Conservation (phyloP, 805 yeast genomes). For the Monosporozyma unispora region DNA sequence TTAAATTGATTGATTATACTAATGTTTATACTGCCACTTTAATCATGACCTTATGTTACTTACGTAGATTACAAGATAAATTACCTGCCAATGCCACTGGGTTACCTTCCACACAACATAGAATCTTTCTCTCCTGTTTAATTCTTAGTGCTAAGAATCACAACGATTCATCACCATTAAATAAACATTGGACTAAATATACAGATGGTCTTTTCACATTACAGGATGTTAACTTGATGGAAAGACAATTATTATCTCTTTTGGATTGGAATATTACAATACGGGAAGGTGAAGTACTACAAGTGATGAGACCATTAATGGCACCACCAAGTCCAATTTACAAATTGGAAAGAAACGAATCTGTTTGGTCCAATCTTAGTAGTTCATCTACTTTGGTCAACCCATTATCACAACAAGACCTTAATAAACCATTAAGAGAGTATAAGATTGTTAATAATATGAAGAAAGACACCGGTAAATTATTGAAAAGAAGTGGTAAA, state of each 20-base stretch:
- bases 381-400: slow-evolving; percentile 11
- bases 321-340: slow-evolving; percentile 29
- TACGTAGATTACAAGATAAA: slow-evolving; percentile 47
- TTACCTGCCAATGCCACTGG: slow-evolving; percentile 67
- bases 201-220: slow-evolving; percentile 61
- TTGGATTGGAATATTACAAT: slow-evolving; percentile 67
- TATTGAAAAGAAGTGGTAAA: slow-evolving; percentile 18
- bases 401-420: slow-evolving; percentile 8
- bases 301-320: slow-evolving; percentile 60
- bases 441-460: neutral
- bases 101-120: slow-evolving; percentile 65
- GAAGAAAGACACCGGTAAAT: neutral
- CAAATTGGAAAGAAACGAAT: slow-evolving; percentile 19
- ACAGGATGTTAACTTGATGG: slow-evolving; percentile 71
- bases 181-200: slow-evolving; percentile 68
- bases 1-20: slow-evolving; percentile 58
- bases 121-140: slow-evolving; percentile 67
- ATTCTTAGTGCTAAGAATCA: slow-evolving; percentile 64
- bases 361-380: slow-evolving; percentile 11
- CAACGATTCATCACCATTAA: slow-evolving; percentile 73
- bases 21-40: slow-evolving; percentile 74
- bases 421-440: slow-evolving; percentile 4
- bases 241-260: slow-evolving; percentile 57
- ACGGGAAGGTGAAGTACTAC: slow-evolving; percentile 53
- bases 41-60: slow-evolving; percentile 59